Conservation (phyloP, 352 stramenopile genomes). For the Thalassiosira mediterranea region DNA sequence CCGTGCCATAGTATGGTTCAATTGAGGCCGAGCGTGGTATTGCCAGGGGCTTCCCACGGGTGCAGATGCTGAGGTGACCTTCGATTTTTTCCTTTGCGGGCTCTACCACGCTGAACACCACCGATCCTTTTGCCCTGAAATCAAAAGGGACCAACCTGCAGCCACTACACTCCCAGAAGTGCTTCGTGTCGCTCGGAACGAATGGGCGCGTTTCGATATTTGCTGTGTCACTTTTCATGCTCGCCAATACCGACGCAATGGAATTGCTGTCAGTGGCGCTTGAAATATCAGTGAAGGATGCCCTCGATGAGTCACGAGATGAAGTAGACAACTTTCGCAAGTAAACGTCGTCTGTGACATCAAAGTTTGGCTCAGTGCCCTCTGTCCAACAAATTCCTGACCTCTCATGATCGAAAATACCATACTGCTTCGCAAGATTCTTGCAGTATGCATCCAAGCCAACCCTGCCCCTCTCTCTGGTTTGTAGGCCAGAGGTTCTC, state of each 20-base stretch:
- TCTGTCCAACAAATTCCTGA: conserved; percentile 43
- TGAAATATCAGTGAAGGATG: conserved; percentile 9
- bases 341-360: not conserved
- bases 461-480: conserved; percentile 35
- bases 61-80: conserved; percentile 44
- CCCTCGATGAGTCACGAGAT: not conserved
- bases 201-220: conserved; percentile 45
- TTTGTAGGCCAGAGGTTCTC: conserved; percentile 50
- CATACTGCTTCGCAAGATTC: conserved; percentile 43
- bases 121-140: conserved; percentile 59
- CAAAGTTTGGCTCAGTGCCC: not conserved
- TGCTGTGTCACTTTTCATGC: conserved; percentile 39
- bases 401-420: conserved; percentile 38
- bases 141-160: conserved; percentile 67
- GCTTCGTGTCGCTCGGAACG: conserved; percentile 32
- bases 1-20: conserved; percentile 50
- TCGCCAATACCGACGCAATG: conserved; percentile 42
- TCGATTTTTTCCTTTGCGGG: conserved; percentile 39
- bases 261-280: conserved; percentile 28
- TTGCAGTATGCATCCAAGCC: conserved; percentile 59
- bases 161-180: conserved; percentile 66
- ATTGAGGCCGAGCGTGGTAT: conserved; percentile 51
- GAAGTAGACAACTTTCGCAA: conserved; percentile 14
- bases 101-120: conserved; percentile 43
- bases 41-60: conserved; percentile 28